Evolutionary conservation across 2,329 filamentous ascomycete species (phyloP).

Genomic region (Alternaria consortialis): DNA sequence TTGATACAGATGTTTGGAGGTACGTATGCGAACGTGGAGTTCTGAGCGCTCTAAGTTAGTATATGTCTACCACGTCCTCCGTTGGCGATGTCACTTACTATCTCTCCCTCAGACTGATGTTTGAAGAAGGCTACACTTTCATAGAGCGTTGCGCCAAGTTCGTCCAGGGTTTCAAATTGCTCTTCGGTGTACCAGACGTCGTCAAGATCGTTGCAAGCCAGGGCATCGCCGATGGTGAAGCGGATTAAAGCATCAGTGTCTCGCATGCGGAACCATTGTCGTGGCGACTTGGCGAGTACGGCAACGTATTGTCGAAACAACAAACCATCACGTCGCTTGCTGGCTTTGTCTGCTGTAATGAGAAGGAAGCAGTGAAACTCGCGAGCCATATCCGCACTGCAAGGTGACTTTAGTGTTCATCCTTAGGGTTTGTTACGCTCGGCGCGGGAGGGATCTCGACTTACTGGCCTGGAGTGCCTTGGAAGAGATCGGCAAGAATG

Average conservation of each 20-base stretch:
- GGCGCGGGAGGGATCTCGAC: background rate
- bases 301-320: slow-evolving; percentile 44
- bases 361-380: slow-evolving; percentile 28
- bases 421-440: too few relatives aligned
- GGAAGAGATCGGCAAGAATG: background rate
- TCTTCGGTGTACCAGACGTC: slow-evolving; percentile 29
- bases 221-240: slow-evolving; percentile 43
- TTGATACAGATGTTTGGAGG: slow-evolving; percentile 30
- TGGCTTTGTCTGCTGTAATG: slow-evolving; percentile 27
- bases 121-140: slow-evolving; percentile 49
- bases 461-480: background rate
- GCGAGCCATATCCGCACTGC: slow-evolving; percentile 18
- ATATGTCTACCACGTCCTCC: too few relatives aligned
- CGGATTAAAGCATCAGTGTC: slow-evolving; percentile 47
- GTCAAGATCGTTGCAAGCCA: slow-evolving; percentile 46
- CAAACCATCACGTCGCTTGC: slow-evolving; percentile 16
- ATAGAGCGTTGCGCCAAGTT: slow-evolving; percentile 43
- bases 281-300: slow-evolving; percentile 34
- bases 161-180: slow-evolving; percentile 15
- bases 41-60: slow-evolving; percentile 4
- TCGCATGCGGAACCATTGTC: slow-evolving; percentile 45
- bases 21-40: slow-evolving; percentile 47
- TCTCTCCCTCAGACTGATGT: slow-evolving; percentile 48
- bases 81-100: background rate
- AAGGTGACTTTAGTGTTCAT: too few relatives aligned